A percentile compares a stretch with the other conserved stretches of the same genome.
phyloP scores from a whole-genome alignment of 2,329 filamentous ascomycete genomes.

The Endocalyx cinctus region DNA sequence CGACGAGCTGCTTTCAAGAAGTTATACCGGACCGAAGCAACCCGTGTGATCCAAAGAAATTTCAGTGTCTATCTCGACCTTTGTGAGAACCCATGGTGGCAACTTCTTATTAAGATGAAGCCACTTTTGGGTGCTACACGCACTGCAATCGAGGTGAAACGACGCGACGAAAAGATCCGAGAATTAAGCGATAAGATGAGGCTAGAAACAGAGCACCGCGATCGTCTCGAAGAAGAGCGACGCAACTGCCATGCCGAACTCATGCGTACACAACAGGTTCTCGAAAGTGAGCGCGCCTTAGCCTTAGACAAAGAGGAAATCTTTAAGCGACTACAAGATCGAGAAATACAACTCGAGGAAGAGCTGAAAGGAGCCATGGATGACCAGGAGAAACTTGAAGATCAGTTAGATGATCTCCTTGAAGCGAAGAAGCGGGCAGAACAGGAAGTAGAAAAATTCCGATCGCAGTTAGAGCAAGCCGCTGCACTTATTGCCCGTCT shows the following conservation, averaged over 20 bases:
- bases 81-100: constrained; percentile 95
- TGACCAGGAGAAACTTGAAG: constrained; percentile 90
- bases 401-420: constrained; percentile 85
- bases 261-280: constrained; percentile 82
- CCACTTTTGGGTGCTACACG: constrained; percentile 88
- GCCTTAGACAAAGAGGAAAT: constrained; percentile 98
- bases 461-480: constrained; percentile 85
- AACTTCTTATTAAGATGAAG: constrained; percentile 89
- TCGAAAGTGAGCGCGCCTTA: constrained; percentile 93
- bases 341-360: constrained; percentile 89
- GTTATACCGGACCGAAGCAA: constrained; percentile 90
- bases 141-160: constrained; percentile 90
- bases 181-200: constrained; percentile 80
- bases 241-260: constrained; percentile 83
- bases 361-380: constrained; percentile 88
- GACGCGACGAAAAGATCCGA: constrained; percentile 88
- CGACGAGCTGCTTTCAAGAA: constrained; percentile 86
- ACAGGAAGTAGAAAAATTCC: constrained; percentile 73
- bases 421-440: constrained; percentile 86
- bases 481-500: constrained; percentile 79
- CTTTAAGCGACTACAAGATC: constrained; percentile 87
- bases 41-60: constrained; percentile 89
- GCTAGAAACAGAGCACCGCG: constrained; percentile 67
- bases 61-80: constrained; percentile 89
- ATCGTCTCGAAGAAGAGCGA: constrained; percentile 84